These are phyloP conservation scores for Fraxinus platypoda DNA, from an alignment of 305 asterid species.

Conservation along the genomic window DNA sequence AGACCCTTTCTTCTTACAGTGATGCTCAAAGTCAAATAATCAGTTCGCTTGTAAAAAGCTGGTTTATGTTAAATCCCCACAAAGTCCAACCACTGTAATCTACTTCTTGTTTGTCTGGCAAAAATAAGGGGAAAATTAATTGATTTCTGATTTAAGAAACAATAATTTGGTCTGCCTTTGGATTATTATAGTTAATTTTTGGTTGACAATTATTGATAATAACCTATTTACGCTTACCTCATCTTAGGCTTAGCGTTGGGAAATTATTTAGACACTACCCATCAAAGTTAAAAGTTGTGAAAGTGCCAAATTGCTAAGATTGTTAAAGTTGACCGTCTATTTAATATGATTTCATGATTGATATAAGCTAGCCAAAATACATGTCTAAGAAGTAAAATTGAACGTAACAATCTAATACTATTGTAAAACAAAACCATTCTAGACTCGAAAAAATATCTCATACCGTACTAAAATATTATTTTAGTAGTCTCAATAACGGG, in stretches of 20 bases:
- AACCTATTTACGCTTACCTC: not conserved
- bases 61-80: constrained; percentile 27
- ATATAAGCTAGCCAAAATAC: not conserved
- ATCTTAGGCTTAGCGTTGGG: not conserved
- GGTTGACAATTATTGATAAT: not conserved
- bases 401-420: not conserved
- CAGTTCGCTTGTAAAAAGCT: constrained; percentile 42
- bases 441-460: not conserved
- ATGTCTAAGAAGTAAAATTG: not conserved
- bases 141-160: not conserved
- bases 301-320: no score
- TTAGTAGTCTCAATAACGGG: not conserved
- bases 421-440: not conserved
- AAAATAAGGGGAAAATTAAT: not conserved
- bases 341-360: not conserved
- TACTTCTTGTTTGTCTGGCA: not conserved
- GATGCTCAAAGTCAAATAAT: constrained; percentile 49
- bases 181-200: not conserved
- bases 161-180: not conserved
- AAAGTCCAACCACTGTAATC: constrained; percentile 8
- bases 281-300: not conserved
- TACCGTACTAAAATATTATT: not conserved
- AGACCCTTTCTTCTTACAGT: constrained; percentile 7
- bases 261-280: not conserved
- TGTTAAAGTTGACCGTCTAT: not conserved